Evolutionary conservation across 805 yeast genomes (phyloP).

Genomic region (Kluyveromyces starmeri): DNA sequence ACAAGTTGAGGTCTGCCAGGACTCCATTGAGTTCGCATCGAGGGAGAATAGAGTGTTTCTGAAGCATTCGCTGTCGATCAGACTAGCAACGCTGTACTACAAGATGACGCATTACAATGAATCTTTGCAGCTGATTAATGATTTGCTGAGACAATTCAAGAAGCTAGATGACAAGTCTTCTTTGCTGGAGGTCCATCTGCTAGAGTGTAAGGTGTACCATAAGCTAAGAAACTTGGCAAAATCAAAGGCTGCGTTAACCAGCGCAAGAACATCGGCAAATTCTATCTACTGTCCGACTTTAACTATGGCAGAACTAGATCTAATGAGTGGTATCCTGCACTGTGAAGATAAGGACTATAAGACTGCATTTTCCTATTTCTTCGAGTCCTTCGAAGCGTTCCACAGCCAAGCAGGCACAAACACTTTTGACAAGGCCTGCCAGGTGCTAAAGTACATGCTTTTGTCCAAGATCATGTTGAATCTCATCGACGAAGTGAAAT

Average conservation of each 20-base stretch:
- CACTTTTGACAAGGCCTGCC: slow-evolving; percentile 61
- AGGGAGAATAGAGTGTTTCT: slow-evolving; percentile 77
- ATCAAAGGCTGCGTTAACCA: slow-evolving; percentile 83
- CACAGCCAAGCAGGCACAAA: slow-evolving; percentile 37
- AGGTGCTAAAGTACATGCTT: slow-evolving; percentile 84
- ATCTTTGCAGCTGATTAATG: slow-evolving; percentile 63
- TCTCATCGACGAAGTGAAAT: slow-evolving; percentile 74
- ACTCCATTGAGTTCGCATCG: slow-evolving; percentile 81
- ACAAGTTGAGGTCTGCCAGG: slow-evolving; percentile 66
- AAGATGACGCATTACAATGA: slow-evolving; percentile 56
- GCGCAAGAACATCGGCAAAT: slow-evolving; percentile 97
- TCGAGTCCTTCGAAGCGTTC: slow-evolving; percentile 89
- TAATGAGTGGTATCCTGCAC: slow-evolving; percentile 90
- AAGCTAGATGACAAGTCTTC: slow-evolving; percentile 93
- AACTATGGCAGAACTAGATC: slow-evolving; percentile 87
- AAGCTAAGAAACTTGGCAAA: slow-evolving; percentile 86
- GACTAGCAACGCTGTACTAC: slow-evolving; percentile 69
- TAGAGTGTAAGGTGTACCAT: slow-evolving; percentile 85
- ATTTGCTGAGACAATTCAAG: slow-evolving; percentile 75
- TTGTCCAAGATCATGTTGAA: slow-evolving; percentile 90
- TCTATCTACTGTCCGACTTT: slow-evolving; percentile 92
- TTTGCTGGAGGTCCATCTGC: slow-evolving; percentile 86
- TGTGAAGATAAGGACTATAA: slow-evolving; percentile 96
- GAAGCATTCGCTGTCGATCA: slow-evolving; percentile 79
- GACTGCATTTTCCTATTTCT: slow-evolving; percentile 92